Percentiles rank a stretch among this genome's conserved stretches.
These are phyloP conservation scores for Boletus vermiculosoides DNA, from an alignment of 768 basidiomycete species.

Conservation along the genomic window DNA sequence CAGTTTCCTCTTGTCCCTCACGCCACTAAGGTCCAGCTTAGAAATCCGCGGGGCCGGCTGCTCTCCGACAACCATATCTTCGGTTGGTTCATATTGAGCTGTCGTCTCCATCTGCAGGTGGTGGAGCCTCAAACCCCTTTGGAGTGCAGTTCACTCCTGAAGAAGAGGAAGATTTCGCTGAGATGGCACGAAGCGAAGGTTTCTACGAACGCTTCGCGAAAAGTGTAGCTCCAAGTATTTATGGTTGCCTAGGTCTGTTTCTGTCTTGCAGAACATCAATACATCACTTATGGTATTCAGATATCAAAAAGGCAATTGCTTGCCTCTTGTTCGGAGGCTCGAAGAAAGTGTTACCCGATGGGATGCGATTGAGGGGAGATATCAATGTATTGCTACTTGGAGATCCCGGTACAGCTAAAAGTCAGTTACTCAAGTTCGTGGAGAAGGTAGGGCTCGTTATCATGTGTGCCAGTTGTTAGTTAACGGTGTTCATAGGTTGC, in stretches of 20 bases:
- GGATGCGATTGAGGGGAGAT: slow-evolving; percentile 94
- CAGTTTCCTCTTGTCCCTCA: not conserved
- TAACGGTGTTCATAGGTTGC: slow-evolving; percentile 61
- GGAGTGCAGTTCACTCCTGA: slow-evolving; percentile 89
- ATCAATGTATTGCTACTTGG: slow-evolving; percentile 96
- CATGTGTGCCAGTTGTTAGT: not conserved
- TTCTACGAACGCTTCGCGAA: slow-evolving; percentile 93
- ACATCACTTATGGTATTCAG: slow-evolving; percentile 40
- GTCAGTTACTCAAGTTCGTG: slow-evolving; percentile 96
- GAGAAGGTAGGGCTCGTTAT: slow-evolving; percentile 63
- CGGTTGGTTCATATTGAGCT: slow-evolving; percentile 90
- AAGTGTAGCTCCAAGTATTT: slow-evolving; percentile 97
- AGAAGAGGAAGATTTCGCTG: slow-evolving; percentile 95
- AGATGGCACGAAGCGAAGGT: slow-evolving; percentile 83
- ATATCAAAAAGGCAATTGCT: slow-evolving; percentile 97
- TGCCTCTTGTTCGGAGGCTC: slow-evolving; percentile 97
- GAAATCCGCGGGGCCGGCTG: slow-evolving; percentile 83
- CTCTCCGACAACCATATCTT: slow-evolving; percentile 91
- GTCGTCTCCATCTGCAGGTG: slow-evolving; percentile 72
- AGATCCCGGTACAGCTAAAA: slow-evolving; percentile 98
- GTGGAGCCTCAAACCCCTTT: slow-evolving; percentile 77
- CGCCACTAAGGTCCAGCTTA: slow-evolving; percentile 27
- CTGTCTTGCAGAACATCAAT: not conserved
- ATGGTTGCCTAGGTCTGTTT: slow-evolving; percentile 77
- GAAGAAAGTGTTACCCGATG: slow-evolving; percentile 95